Evolutionary conservation across 2,329 filamentous ascomycete genomes (phyloP), one percentile per base, ranked within the genome.

Genomic region (Alternaria conjuncta): DNA sequence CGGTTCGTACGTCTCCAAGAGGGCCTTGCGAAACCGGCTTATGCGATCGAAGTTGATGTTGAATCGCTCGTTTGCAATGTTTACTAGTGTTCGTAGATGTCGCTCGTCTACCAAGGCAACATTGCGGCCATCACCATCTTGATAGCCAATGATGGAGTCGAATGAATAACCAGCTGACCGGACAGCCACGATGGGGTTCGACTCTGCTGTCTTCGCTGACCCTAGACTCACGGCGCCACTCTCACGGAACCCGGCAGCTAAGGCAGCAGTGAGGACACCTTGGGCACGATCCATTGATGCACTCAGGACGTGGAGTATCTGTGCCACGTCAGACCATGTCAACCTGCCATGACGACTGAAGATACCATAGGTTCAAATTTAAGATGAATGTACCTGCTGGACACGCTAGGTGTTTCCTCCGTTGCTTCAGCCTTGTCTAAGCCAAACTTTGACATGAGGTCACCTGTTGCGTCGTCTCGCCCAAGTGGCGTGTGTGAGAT

Each of bases 331-430:
- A 75, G 78, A 60, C 25, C 47, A 57, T 58, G 61, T 43, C 20
- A 46, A 53, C 11, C n/a, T 21, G 13, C 53, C n/a, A 49, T 30
- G 5, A 44, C 36, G 5, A 44, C 36, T 7, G 23, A 61, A 57
- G 89, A 77, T 86, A 97, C 94, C 93, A 97, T 94, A 5, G 94
- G 93, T 78, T 97, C 94, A 75, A 96, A 97, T 80, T 97, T 96
- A 82, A 97, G 92, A 79, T 95, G 93, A 55, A 97, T 84, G 65
- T 85, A 83, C 60, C 84, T 80, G 65, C 75, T 71, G 18, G 85
- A 47, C 20, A 64, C 54, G 26, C 53, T 58, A 47, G 69, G 57
- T n/a, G 28, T 46, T 41, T 13, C 54, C 4, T 65, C 49, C 12
- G 46, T 43, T 10, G 50, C 41, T 43, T 44, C 54, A 15, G 58